Evolutionary conservation across 176 grass and related monocot species (phyloP).

Genomic region (Paspalum vaginatum): DNA sequence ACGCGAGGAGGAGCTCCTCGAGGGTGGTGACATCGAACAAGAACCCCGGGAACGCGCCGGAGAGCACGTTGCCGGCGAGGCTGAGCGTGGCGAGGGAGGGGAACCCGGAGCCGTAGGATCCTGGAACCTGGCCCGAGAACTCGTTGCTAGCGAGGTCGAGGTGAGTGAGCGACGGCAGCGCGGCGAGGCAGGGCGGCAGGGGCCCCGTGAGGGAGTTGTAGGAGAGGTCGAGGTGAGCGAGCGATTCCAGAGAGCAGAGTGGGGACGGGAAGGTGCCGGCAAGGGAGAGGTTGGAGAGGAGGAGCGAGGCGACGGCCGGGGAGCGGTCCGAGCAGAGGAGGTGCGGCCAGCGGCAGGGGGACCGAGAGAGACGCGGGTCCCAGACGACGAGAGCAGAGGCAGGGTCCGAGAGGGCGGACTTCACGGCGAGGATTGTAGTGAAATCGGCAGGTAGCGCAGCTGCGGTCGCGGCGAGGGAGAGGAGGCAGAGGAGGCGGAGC

Average conservation of each 20-base stretch:
- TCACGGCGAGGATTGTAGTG: constrained; percentile 11
- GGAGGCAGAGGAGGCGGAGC: constrained; percentile 33
- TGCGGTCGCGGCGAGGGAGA: neutral
- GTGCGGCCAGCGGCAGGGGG: constrained; percentile 63
- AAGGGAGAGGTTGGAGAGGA: constrained; percentile 61
- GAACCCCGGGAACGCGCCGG: constrained; percentile 57
- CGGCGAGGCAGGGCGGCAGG: constrained; percentile 54
- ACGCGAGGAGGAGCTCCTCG: constrained; percentile 69
- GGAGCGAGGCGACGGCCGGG: constrained; percentile 50
- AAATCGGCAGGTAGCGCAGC: neutral
- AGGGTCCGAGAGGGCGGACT: constrained; percentile 47
- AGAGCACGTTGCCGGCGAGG: constrained; percentile 58
- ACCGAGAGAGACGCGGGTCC: constrained; percentile 11
- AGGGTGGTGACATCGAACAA: constrained; percentile 53
- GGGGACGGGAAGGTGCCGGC: constrained; percentile 43
- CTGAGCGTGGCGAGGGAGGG: constrained; percentile 40
- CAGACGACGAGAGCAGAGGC: constrained; percentile 45
- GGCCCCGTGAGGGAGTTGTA: constrained; percentile 51
- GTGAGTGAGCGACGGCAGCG: constrained; percentile 46
- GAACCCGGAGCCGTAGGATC: constrained; percentile 47
- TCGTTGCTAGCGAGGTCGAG: constrained; percentile 69
- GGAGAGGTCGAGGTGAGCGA: constrained; percentile 68
- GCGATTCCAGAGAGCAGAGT: constrained; percentile 44
- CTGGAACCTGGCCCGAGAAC: constrained; percentile 61
- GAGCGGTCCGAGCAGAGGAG: constrained; percentile 44